These are phyloP conservation scores for Ascochyta clinopodiicola DNA, from an alignment of 2,329 filamentous ascomycete genomes.

Conservation along the genomic window DNA sequence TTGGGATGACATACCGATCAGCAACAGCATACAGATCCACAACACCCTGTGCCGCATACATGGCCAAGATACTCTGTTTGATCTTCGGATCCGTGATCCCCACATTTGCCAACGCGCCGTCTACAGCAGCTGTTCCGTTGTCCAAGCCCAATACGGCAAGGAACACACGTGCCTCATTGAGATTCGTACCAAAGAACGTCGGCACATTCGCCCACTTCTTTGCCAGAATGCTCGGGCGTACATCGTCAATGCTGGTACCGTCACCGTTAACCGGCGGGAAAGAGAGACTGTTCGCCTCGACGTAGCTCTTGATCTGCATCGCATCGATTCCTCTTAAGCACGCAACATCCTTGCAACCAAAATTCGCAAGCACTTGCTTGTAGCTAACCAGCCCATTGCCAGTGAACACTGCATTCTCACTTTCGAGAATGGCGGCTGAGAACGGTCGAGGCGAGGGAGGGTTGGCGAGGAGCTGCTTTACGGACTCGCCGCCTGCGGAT, in stretches of 20 bases:
- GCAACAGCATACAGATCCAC: conserved; percentile 4
- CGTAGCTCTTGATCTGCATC: conserved; percentile 11
- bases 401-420: conserved; percentile 18
- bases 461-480: conserved; percentile 31
- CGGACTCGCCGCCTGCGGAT: conserved; percentile 30
- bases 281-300: conserved; percentile 13
- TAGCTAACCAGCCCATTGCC: conserved; percentile 17
- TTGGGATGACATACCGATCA: neutral
- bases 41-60: conserved; percentile 9
- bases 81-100: conserved; percentile 10
- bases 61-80: conserved; percentile 5
- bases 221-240: conserved; percentile 12
- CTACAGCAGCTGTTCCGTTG: conserved; percentile 10
- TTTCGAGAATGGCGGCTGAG: conserved; percentile 33
- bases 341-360: conserved; percentile 13
- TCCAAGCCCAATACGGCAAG: conserved; percentile 9
- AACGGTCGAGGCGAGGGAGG: conserved; percentile 26
- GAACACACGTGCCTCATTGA: conserved; percentile 20
- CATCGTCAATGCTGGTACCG: conserved; percentile 15
- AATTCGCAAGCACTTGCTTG: conserved; percentile 13
- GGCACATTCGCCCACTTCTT: conserved; percentile 18
- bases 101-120: conserved; percentile 1
- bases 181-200: conserved; percentile 16
- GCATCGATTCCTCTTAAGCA: conserved; percentile 14
- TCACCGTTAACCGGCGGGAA: conserved; percentile 22